Conservation (phyloP, 2,329 filamentous ascomycete species). For the Xylariales sp. region DNA sequence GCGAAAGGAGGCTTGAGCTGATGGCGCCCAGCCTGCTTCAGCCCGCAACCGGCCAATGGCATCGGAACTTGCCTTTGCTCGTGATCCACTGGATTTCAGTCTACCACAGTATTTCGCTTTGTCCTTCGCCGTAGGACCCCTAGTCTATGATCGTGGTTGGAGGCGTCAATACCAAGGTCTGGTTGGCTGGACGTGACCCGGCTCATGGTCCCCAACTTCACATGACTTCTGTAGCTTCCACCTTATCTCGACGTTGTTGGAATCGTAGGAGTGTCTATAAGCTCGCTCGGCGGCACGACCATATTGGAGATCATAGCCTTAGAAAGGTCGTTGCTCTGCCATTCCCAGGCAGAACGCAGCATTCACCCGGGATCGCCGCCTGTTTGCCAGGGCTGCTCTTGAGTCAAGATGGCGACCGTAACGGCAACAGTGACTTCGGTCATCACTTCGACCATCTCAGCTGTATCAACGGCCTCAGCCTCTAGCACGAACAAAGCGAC, state of each 20-base stretch:
- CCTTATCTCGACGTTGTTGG: neutral
- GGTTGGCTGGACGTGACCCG: neutral
- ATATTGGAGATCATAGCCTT: too few species aligned
- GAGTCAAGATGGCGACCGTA: too few species aligned
- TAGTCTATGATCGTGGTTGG: neutral
- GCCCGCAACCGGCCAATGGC: neutral
- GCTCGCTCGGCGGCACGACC: too few species aligned
- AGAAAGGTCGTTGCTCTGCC: too few species aligned
- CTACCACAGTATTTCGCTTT: neutral
- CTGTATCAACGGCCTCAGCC: constrained; percentile 25
- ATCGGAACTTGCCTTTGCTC: neutral
- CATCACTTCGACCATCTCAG: constrained; percentile 16
- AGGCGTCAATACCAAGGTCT: neutral
- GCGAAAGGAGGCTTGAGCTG: neutral
- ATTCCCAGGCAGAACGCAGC: too few species aligned
- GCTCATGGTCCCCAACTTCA: neutral
- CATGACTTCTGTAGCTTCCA: neutral
- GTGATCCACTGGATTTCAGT: neutral
- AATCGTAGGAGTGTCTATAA: too few species aligned
- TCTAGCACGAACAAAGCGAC: constrained; percentile 23
- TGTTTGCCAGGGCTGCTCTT: too few species aligned
- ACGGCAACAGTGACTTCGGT: constrained; percentile 18
- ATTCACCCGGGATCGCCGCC: too few species aligned
- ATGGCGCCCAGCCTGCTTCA: neutral
- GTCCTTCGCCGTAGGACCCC: neutral